Percentiles rank a stretch among this genome's conserved stretches.
Conservation (phyloP, 2,329 filamentous ascomycete genomes). For the Neocucurbitaria cava region DNA sequence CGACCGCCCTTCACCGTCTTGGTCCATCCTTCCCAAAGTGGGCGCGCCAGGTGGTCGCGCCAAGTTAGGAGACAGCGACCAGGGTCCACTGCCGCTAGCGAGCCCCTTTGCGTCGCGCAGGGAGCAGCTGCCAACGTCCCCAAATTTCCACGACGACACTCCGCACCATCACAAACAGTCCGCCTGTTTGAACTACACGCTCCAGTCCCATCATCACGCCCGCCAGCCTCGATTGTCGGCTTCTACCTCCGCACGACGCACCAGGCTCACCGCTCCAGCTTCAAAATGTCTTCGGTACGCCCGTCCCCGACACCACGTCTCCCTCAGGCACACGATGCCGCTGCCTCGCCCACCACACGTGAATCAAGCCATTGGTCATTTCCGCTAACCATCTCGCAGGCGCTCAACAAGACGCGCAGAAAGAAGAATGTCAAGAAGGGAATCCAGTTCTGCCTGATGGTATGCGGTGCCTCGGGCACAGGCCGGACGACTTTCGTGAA, state of each 20-base stretch:
- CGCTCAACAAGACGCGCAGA: slow-evolving; percentile 85
- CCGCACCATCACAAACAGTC: slow-evolving; percentile 35
- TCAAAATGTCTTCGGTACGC: slow-evolving; percentile 49
- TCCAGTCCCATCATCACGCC: slow-evolving; percentile 30
- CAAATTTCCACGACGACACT: slow-evolving; percentile 49
- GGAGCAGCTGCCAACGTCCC: slow-evolving; percentile 48
- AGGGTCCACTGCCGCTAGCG: slow-evolving; percentile 42
- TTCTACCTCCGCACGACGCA: slow-evolving; percentile 21
- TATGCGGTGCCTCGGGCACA: slow-evolving; percentile 97
- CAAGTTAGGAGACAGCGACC: slow-evolving; percentile 42
- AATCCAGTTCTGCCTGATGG: slow-evolving; percentile 99
- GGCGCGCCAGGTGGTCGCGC: slow-evolving; percentile 34
- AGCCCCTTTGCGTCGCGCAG: slow-evolving; percentile 51
- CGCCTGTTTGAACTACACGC: slow-evolving; percentile 17
- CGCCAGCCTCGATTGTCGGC: slow-evolving; percentile 28
- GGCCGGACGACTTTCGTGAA: slow-evolving; percentile 99
- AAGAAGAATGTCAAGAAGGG: slow-evolving; percentile 99
- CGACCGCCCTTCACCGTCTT: not conserved
- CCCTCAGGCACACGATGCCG: slow-evolving; percentile 31
- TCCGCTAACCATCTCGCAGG: slow-evolving; percentile 41
- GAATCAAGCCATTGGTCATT: slow-evolving; percentile 21
- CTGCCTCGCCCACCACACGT: slow-evolving; percentile 18
- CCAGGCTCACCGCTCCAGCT: slow-evolving; percentile 27
- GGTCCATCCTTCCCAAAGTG: slow-evolving; percentile 22
- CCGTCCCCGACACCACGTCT: slow-evolving; percentile 29